Percentiles rank a stretch among this genome's conserved stretches.
Conservation (phyloP, 805 yeast genomes). For the Lachancea lanzarotensis region DNA sequence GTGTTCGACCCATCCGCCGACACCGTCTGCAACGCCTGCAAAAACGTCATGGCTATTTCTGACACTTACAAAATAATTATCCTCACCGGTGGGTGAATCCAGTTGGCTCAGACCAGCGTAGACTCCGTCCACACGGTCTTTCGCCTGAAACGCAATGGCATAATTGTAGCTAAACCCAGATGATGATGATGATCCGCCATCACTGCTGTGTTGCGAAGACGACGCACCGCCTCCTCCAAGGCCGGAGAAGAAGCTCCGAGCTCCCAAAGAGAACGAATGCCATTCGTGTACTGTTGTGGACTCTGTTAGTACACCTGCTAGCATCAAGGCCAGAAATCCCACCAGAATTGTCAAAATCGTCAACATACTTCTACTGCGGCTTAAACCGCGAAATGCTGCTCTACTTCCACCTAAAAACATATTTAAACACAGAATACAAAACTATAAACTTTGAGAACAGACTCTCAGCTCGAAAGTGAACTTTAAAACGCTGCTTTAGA, state of each 20-base stretch:
- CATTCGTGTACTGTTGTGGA: conserved; percentile 3
- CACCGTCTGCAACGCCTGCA: conserved; percentile 92
- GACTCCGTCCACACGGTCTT: conserved; percentile 51
- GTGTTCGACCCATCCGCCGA: conserved; percentile 93
- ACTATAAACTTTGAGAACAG: background rate
- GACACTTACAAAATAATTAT: conserved; percentile 50
- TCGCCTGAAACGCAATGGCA: conserved; percentile 70
- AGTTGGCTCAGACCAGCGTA: conserved; percentile 30
- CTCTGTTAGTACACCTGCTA: conserved; percentile 6
- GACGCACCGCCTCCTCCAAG: background rate
- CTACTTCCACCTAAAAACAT: conserved; percentile 4
- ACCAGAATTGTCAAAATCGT: conserved; percentile 1
- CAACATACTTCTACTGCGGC: conserved; percentile 4
- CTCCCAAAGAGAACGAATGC: background rate
- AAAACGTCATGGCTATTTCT: conserved; percentile 35
- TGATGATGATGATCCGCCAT: no score
- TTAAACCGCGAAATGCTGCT: background rate
- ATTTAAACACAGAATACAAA: background rate
- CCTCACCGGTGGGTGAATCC: conserved; percentile 71
- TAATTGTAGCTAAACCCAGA: conserved; percentile 40
- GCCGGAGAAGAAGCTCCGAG: conserved; percentile 7
- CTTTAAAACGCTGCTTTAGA: background rate
- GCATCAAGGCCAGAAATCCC: conserved; percentile 1
- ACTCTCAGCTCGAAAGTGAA: background rate
- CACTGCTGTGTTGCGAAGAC: background rate